These are phyloP conservation scores for Solanum tacnaense DNA, from an alignment of 257 asterid genomes.

Conservation along the genomic window DNA sequence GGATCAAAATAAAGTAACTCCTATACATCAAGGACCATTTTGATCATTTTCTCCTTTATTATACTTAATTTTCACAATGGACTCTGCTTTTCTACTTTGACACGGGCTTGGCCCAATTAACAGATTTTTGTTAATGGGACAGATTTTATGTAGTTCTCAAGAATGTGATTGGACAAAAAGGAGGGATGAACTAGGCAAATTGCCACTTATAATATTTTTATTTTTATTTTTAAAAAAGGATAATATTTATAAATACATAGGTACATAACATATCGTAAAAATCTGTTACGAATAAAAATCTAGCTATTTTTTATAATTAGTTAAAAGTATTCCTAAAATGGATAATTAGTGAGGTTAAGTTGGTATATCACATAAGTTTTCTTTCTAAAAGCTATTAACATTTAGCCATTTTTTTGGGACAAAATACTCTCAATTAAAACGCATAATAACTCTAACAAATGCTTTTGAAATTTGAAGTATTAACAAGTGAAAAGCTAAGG, in stretches of 20 bases:
- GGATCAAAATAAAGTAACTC: no score
- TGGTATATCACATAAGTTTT: neutral
- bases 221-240: neutral
- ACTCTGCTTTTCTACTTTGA: neutral
- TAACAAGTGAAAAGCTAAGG: no score
- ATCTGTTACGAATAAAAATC: neutral
- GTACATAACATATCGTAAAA: neutral
- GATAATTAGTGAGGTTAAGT: neutral
- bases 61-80: neutral
- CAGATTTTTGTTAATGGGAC: neutral
- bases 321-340: neutral
- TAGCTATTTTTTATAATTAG: neutral
- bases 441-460: no score
- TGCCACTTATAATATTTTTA: neutral
- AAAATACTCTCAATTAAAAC: no score
- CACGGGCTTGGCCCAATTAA: neutral
- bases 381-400: no score
- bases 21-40: no score
- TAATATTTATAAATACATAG: neutral
- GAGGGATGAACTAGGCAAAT: neutral
- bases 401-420: no score
- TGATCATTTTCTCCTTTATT: no score
- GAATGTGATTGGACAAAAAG: neutral
- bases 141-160: neutral
- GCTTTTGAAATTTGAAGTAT: no score